These are phyloP conservation scores for Eucalyptus regnans DNA, from an alignment of 345 rosid genomes.

Conservation along the genomic window DNA sequence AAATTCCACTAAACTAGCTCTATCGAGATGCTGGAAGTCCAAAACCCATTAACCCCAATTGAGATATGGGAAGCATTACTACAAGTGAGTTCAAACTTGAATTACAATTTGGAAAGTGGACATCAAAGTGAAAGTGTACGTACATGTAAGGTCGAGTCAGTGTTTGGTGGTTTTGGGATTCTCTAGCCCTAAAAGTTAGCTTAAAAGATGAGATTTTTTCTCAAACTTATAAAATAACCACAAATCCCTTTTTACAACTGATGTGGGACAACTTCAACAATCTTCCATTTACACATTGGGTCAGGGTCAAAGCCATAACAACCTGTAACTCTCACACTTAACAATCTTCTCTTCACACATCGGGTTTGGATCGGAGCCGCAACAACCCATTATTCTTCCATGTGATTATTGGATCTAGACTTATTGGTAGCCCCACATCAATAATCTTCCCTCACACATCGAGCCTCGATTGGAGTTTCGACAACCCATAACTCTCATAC, in stretches of 20 bases:
- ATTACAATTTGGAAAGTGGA: not conserved
- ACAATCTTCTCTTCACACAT: no score
- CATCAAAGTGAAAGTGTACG: not conserved
- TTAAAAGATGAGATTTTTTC: no score
- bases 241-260: fast-evolving
- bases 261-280: fast-evolving
- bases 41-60: not conserved
- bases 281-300: no score
- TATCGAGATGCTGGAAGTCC: not conserved
- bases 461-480: fast-evolving
- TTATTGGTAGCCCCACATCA: no score
- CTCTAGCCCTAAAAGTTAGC: fast-evolving
- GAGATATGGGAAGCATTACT: fast-evolving
- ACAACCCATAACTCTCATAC: no score
- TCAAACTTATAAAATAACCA: fast-evolving
- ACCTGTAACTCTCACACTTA: fast-evolving
- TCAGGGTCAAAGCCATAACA: fast-evolving
- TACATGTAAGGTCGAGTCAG: no score
- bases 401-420: no score
- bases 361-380: fast-evolving
- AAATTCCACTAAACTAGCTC: not conserved
- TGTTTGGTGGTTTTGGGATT: no score
- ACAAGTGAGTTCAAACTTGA: not conserved
- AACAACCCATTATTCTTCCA: no score
- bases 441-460: no score